phyloP scores from a whole-genome alignment of 805 yeast species.

The Kluyveromyces aestuarii region DNA sequence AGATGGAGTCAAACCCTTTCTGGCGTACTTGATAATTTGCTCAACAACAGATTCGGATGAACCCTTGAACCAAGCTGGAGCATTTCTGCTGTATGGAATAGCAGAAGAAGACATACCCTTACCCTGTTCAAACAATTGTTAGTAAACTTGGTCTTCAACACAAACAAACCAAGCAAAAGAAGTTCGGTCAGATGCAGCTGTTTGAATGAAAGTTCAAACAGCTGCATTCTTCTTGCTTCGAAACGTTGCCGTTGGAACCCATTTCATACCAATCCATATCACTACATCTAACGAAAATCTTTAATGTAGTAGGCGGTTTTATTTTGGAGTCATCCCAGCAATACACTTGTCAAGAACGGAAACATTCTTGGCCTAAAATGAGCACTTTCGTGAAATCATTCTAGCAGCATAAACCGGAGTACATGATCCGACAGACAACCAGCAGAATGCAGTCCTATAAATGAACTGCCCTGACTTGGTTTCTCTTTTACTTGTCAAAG shows the following conservation, averaged over 20 bases:
- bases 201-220: background rate
- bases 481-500: conserved; percentile 3
- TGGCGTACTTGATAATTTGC: conserved; percentile 98
- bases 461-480: conserved; percentile 4
- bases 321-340: background rate
- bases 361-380: background rate
- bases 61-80: conserved; percentile 99
- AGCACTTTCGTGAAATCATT: background rate
- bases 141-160: conserved; percentile 1
- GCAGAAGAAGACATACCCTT: conserved; percentile 99
- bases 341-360: background rate
- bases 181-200: background rate
- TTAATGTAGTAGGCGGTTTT: background rate
- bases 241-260: background rate
- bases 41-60: conserved; percentile 93
- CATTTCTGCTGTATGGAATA: conserved; percentile 96
- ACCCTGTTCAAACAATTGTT: conserved; percentile 49
- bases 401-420: conserved; percentile 1
- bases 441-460: conserved; percentile 10
- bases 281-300: background rate
- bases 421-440: conserved; percentile 5
- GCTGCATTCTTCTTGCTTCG: background rate
- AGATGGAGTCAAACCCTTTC: conserved; percentile 99
- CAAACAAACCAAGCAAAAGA: background rate
- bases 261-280: background rate